phyloP scores from a whole-genome alignment of 257 asterid genomes.

The Fraxinus americana region DNA sequence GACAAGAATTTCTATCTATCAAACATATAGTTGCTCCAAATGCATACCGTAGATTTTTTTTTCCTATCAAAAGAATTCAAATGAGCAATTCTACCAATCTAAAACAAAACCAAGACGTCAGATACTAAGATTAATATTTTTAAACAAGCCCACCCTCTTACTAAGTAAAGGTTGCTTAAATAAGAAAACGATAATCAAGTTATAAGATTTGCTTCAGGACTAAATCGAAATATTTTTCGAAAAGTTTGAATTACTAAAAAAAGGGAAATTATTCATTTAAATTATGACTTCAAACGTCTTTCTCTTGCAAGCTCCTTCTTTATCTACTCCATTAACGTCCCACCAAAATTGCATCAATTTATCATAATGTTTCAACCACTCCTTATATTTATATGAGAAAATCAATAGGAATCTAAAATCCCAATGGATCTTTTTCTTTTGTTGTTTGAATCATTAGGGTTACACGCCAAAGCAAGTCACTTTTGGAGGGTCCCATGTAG shows the following conservation, averaged over 20 bases:
- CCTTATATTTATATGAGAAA: constrained; percentile 11
- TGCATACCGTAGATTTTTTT: background rate
- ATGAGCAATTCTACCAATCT: too few relatives aligned
- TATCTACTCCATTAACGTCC: constrained; percentile 36
- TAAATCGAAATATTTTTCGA: background rate
- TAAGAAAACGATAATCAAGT: background rate
- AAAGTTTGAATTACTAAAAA: background rate
- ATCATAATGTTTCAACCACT: constrained; percentile 49
- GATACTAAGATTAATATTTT: background rate
- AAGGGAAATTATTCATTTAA: background rate
- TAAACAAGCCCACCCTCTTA: background rate
- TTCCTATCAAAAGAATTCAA: background rate
- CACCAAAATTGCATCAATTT: constrained; percentile 47
- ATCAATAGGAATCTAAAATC: constrained; percentile 26
- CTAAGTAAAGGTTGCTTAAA: background rate
- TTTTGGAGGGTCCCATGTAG: constrained; percentile 21
- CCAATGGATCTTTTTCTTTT: constrained; percentile 22
- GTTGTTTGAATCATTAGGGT: constrained; percentile 32
- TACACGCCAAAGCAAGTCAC: constrained; percentile 18
- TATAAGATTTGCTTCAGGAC: background rate
- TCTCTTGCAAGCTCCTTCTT: constrained; percentile 13
- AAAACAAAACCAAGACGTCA: background rate
- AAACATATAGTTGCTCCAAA: too few relatives aligned
- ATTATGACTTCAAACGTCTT: background rate
- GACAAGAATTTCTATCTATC: too few relatives aligned